Percentiles rank a stretch among this genome's conserved stretches.
Evolutionary conservation across 139 green algal genomes (phyloP).

Genomic region (Marvania coccoides): DNA sequence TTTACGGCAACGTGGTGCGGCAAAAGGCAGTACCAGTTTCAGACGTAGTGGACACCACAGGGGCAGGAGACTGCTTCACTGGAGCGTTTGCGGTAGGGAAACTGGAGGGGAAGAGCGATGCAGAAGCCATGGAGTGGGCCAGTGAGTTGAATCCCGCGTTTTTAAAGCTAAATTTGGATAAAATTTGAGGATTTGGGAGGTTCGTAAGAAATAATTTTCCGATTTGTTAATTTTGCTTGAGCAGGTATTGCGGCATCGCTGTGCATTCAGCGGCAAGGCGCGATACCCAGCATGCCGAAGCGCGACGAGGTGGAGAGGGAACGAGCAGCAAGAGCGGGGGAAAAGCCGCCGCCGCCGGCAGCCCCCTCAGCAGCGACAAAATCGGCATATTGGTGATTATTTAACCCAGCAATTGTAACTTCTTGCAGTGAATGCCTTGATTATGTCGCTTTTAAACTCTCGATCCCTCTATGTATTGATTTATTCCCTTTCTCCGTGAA

Average conservation of each 20-base stretch:
- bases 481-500: no score
- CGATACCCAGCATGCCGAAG: slow-evolving; percentile 49
- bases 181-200: not conserved
- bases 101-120: slow-evolving; percentile 52
- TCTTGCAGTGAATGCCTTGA: no score
- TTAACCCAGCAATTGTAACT: no score
- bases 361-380: not conserved
- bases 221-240: not conserved
- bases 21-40: slow-evolving; percentile 3
- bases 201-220: not conserved
- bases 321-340: not conserved
- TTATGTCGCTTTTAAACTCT: no score
- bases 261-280: slow-evolving; percentile 56
- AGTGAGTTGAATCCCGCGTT: slow-evolving; percentile 24
- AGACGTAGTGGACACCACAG: slow-evolving; percentile 77
- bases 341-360: not conserved
- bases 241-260: slow-evolving; percentile 44
- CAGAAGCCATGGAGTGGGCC: slow-evolving; percentile 67
- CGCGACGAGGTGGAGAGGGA: slow-evolving; percentile 23
- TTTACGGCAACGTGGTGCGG: slow-evolving; percentile 3
- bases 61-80: slow-evolving; percentile 92
- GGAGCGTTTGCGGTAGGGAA: slow-evolving; percentile 71
- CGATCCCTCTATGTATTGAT: no score
- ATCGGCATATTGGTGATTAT: slow-evolving; percentile 1
- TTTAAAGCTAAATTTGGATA: not conserved